Base-by-base conservation (phyloP, 1,284 basidiomycete genomes). In the Somion occarium region DNA sequence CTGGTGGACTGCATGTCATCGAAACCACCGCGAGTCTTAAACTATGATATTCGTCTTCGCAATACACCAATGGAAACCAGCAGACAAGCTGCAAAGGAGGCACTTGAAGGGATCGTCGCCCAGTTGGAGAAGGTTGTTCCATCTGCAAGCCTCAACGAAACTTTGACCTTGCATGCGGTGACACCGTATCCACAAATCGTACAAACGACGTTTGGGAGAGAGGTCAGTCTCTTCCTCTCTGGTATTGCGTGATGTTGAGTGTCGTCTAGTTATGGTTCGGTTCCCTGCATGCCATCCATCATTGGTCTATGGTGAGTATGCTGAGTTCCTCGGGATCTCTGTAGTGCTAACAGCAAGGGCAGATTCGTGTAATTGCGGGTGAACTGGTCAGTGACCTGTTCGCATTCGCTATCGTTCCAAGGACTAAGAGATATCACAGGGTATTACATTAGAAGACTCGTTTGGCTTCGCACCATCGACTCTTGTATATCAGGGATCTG, bases 401-500 rank as follows among this genome's bases (percentile, higher is more conserved):
- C 27, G 27, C 44, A 45, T 48, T 26, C 24, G 50, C 44, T 51
- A 27, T 18, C 44, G 38, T 43, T 54, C 50, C 51, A 49, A 43
- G 48, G 58, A 52, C 56, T 50, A 30, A 22, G 7, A 7, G 15
- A 15, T 7, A 34, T 34, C 7, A 24, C 53, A 91, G 88, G 78
- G 75, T 26, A 77, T 91, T 46, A 69, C 72, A 56, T 65, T 90
- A 49, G 76, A 81, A 27, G 82, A 85, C 3, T 82, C 88, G 51
- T 91, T 91, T 62, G 88, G 88, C 12, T 85, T 89, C 60, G 89
- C 88, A 2, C 88, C 88, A 0, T 91, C 89, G 3, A 91, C 88
- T 11, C 67, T 91, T 23, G 79, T 89, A 5, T 75, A 87, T 65
- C 80, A 80, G 69, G 83, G 83, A 26, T 67, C 64, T 50, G 69